Evolutionary conservation across 139 green algal species (phyloP).

Genomic region (Tetradesmus obliquus): DNA sequence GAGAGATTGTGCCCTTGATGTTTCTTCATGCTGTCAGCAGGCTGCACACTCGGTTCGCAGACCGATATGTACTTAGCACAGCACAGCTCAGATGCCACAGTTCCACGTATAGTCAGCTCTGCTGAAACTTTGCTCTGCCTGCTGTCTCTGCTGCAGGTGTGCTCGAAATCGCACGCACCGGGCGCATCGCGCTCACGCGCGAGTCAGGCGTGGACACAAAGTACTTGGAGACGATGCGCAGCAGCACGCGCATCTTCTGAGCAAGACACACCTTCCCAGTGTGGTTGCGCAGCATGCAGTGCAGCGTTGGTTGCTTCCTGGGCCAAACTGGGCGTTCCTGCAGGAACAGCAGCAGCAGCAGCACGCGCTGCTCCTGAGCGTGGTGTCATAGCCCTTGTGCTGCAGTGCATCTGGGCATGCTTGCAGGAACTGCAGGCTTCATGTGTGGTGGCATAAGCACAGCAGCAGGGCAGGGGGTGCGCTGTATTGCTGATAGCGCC

Average conservation of each 20-base stretch:
- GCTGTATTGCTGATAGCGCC: too few species aligned
- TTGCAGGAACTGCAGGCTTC: background rate
- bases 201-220: conserved; percentile 91
- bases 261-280: background rate
- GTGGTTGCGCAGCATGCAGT: background rate
- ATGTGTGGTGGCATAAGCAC: background rate
- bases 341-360: background rate
- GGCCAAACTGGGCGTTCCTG: background rate
- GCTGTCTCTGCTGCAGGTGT: conserved; percentile 69
- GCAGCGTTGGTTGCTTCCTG: background rate
- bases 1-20: too few species aligned
- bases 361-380: background rate
- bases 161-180: conserved; percentile 94
- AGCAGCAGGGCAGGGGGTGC: background rate
- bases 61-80: too few species aligned
- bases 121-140: too few species aligned
- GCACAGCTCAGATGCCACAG: too few species aligned
- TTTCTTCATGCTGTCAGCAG: background rate
- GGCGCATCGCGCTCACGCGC: conserved; percentile 83
- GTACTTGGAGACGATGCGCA: conserved; percentile 70
- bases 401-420: background rate
- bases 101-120: too few species aligned
- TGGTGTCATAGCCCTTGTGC: too few species aligned
- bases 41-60: background rate
- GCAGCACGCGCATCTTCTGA: conserved; percentile 38